Evolutionary conservation across 2,329 filamentous ascomycete genomes (phyloP).

Genomic region (Ophiobolus disseminans): DNA sequence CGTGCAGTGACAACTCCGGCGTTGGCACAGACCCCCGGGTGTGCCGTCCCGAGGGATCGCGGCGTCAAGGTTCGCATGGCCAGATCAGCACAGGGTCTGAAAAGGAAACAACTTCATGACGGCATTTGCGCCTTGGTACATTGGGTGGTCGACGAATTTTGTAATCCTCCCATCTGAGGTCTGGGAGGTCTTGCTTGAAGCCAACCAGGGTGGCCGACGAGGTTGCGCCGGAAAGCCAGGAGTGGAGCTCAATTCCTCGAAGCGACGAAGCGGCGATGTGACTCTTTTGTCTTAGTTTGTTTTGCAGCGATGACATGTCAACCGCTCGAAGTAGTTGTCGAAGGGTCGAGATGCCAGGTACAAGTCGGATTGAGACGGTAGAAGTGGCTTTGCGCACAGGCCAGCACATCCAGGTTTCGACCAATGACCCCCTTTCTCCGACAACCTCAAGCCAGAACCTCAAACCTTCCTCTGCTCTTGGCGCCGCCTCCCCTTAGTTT

Average conservation of each 20-base stretch:
- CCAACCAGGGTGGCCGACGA: not conserved
- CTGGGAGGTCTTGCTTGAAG: not conserved
- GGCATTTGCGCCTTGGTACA: not conserved
- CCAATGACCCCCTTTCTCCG: constrained; percentile 12
- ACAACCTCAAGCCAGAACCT: constrained; percentile 12
- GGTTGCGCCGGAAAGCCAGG: not conserved
- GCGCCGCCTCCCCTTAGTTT: constrained; percentile 12
- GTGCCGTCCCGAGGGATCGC: not conserved
- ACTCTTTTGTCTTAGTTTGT: not conserved
- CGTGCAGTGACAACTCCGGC: constrained; percentile 1
- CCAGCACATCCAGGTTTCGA: not conserved
- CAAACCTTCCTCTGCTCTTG: constrained; percentile 23
- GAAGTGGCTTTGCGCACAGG: constrained; percentile 3
- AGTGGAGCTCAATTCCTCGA: not conserved
- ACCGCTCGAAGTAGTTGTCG: not conserved
- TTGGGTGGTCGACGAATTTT: not conserved
- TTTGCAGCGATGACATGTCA: constrained; percentile 6
- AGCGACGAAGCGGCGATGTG: constrained; percentile 1
- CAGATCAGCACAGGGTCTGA: constrained; percentile 1
- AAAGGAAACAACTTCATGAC: not conserved
- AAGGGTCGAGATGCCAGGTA: constrained; percentile 7
- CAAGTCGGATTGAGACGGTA: not conserved
- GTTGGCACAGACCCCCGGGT: not conserved
- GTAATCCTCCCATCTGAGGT: not conserved
- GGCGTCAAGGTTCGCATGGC: not conserved